Base-by-base conservation (phyloP, 768 basidiomycete species). In the Mycena alexandri region DNA sequence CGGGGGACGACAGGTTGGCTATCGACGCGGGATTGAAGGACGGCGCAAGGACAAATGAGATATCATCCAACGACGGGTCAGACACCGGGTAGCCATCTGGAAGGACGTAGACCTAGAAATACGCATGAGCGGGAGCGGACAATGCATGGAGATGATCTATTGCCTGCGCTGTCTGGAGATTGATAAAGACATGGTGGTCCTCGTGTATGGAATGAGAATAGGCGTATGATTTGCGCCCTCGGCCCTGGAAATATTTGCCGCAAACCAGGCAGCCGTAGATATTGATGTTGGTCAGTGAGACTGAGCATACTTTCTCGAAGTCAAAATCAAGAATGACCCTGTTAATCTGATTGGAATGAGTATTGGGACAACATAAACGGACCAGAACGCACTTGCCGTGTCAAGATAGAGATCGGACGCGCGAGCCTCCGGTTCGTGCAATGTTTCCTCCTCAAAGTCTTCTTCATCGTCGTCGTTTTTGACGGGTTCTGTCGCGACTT, bases 271-370 rank as follows among this genome's bases (percentile, higher is more conserved):
- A 99, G 38, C 94, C 95, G 75, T 99, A 99, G 69, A 93, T 93
- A 80, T 99, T 98, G 85, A 98, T 96, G 80, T 99, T 97, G 46
- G 94, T 93, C 61, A 95, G 85, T 41, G 95, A 98, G 57, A 99
- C 94, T 11, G 97, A 98, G 85, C 98, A 99, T 29, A 99, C 88
- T 84, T 97, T 96, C 82, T 99, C 98, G 74, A 99, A 99, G 81
- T 99, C 98, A 80, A 99, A 99, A 79, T 99, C 98, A 63, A 99
- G 88, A 50, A 89, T 85, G 52, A 87, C 88, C 68, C 98, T 88
- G 78, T 98, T 95, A 70, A 99, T 93, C 96, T 98, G 75, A 34
- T 38, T 62, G 44, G 51, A 56, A 66, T 59, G 42, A 61, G 70
- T 52, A 22, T 58, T 19, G 60, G 62, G 54, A 24, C 51, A 62